These are phyloP conservation scores for Sclerotinia minor DNA, from an alignment of 2,329 filamentous ascomycete species.

Conservation along the genomic window DNA sequence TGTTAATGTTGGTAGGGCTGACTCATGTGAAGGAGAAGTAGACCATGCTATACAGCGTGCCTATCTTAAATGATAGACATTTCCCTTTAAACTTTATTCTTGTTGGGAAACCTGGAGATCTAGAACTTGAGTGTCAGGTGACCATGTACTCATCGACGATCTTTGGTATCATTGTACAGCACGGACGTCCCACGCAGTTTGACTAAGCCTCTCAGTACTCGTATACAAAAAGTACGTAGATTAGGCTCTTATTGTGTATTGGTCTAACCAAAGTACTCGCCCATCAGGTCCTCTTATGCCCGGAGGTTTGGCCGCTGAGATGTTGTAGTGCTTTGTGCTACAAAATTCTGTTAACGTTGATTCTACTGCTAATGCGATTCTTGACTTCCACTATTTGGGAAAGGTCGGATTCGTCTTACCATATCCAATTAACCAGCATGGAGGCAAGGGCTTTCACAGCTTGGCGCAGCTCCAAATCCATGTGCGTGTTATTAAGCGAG, in stretches of 20 bases:
- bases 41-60: background rate
- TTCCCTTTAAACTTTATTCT: background rate
- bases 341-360: background rate
- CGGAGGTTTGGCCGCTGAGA: background rate
- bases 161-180: background rate
- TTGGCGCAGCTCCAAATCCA: background rate
- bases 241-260: background rate
- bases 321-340: background rate
- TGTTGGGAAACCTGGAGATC: background rate
- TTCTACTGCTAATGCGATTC: background rate
- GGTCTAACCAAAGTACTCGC: too few species aligned
- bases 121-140: background rate
- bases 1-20: background rate
- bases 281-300: background rate
- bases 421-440: background rate
- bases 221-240: background rate
- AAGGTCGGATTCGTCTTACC: background rate
- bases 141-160: background rate
- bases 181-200: background rate
- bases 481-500: constrained; percentile 13
- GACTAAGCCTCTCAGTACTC: background rate
- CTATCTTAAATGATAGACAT: background rate
- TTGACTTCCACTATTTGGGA: background rate
- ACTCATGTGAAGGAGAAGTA: background rate
- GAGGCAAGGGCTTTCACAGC: background rate